Conservation (phyloP, 2,329 filamentous ascomycete species). For the Xylaria sp. region DNA sequence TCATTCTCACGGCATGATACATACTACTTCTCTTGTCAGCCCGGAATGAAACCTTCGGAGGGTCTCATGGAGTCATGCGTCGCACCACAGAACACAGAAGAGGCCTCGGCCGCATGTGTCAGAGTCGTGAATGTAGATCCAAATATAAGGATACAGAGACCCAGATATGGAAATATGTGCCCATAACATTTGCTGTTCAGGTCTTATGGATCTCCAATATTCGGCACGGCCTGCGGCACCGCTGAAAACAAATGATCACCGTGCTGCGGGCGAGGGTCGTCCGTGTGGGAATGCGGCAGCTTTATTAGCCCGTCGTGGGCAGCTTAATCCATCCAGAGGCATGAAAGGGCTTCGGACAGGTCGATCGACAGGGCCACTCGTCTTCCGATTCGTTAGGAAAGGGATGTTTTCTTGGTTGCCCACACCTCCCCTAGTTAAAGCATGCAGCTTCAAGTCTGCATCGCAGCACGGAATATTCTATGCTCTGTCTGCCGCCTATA, state of each 20-base stretch:
- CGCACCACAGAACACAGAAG: constrained; percentile 4
- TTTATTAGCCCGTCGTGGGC: constrained; percentile 1
- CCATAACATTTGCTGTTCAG: background rate
- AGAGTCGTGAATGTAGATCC: constrained; percentile 4
- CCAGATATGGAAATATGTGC: background rate
- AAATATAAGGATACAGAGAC: background rate
- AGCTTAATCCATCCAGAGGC: constrained; percentile 8
- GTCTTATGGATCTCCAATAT: background rate
- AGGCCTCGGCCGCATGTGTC: constrained; percentile 1
- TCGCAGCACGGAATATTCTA: background rate
- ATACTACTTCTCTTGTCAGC: constrained; percentile 9
- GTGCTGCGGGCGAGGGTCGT: too few species aligned
- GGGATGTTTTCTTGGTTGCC: background rate
- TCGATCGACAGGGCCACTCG: constrained; percentile 20
- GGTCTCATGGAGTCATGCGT: constrained; percentile 1
- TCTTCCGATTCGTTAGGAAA: constrained; percentile 17
- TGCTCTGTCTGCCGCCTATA: background rate
- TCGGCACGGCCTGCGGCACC: too few species aligned
- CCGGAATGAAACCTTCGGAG: constrained; percentile 19
- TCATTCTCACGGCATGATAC: too few species aligned
- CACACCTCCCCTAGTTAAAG: background rate
- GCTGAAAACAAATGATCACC: too few species aligned
- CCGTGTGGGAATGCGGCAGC: background rate
- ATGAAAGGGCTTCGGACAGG: constrained; percentile 2
- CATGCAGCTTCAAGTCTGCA: background rate